These are phyloP conservation scores for Aspergillus persii DNA, from an alignment of 2,329 filamentous ascomycete species.

Conservation along the genomic window DNA sequence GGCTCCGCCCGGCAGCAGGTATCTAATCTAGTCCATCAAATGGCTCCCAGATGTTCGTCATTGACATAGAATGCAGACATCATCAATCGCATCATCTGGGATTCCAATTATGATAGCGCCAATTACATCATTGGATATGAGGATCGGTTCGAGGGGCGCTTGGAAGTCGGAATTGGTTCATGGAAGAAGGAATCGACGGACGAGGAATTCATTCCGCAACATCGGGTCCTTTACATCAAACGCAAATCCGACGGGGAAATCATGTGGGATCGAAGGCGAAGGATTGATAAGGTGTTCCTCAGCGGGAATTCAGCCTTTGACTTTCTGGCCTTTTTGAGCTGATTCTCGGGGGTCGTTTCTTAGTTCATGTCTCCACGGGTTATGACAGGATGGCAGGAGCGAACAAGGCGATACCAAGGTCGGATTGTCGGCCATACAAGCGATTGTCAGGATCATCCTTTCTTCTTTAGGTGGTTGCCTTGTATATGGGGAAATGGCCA, in stretches of 20 bases:
- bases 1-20: conserved; percentile 17
- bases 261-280: conserved; percentile 52
- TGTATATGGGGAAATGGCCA: not conserved
- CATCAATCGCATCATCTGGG: conserved; percentile 52
- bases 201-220: conserved; percentile 57
- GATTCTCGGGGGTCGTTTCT: not conserved
- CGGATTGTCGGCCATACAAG: too few species aligned
- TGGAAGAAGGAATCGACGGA: conserved; percentile 56
- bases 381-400: not conserved
- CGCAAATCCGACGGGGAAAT: conserved; percentile 37
- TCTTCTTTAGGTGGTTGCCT: not conserved
- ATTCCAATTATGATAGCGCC: conserved; percentile 42
- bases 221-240: conserved; percentile 53
- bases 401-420: too few species aligned
- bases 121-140: conserved; percentile 54
- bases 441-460: not conserved
- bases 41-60: not conserved
- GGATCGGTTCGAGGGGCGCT: conserved; percentile 52
- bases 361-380: not conserved
- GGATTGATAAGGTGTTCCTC: conserved; percentile 49
- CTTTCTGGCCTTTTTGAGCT: conserved; percentile 28
- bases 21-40: not conserved
- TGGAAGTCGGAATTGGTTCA: conserved; percentile 47
- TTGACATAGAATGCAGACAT: conserved; percentile 36
- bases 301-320: conserved; percentile 40